Conservation (phyloP, 257 asterid genomes). For the Linaria vulgaris region DNA sequence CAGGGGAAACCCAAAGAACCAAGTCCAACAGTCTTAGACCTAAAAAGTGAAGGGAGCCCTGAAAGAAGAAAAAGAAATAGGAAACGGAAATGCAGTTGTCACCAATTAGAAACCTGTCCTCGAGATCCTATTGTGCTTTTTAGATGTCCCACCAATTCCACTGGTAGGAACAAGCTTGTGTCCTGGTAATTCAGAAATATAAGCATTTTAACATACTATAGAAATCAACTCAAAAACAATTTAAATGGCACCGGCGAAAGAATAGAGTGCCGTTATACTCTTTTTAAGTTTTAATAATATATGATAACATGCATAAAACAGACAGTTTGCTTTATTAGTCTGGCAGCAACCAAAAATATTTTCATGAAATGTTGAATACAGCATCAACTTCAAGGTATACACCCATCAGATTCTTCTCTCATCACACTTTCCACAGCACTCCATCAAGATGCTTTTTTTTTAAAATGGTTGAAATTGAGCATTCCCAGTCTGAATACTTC, state of each 20-base stretch:
- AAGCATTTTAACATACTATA: conserved; percentile 19
- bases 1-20: conserved; percentile 20
- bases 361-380: background rate
- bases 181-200: conserved; percentile 50
- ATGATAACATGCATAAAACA: background rate
- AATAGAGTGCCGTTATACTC: conserved; percentile 8
- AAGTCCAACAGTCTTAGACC: conserved; percentile 13
- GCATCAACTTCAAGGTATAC: conserved; percentile 1
- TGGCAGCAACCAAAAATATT: too few species aligned
- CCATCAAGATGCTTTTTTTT: background rate
- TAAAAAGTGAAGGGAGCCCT: conserved; percentile 13
- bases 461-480: conserved; percentile 8
- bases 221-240: conserved; percentile 10
- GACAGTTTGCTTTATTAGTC: too few species aligned
- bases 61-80: conserved; percentile 19
- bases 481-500: background rate
- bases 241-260: conserved; percentile 11
- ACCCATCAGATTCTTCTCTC: conserved; percentile 1
- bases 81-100: conserved; percentile 14
- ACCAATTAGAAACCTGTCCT: conserved; percentile 75
- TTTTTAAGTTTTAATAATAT: background rate
- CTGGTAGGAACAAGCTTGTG: conserved; percentile 62
- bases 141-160: conserved; percentile 84
- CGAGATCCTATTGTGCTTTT: conserved; percentile 62
- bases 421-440: background rate